phyloP scores from a whole-genome alignment of 2,329 filamentous ascomycete species.

The Ascochyta lentis region DNA sequence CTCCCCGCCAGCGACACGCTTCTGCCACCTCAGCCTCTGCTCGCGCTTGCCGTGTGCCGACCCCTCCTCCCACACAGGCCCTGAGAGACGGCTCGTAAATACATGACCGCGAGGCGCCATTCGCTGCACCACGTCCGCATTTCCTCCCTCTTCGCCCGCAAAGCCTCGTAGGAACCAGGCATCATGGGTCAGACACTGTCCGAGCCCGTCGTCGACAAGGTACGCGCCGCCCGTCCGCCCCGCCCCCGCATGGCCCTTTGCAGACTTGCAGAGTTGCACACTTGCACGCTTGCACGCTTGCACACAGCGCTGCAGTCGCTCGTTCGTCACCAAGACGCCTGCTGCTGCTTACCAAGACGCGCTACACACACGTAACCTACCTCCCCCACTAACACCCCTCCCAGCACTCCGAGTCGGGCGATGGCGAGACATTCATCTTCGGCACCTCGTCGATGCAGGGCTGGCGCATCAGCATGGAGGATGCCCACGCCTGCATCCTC shows the following conservation, averaged over 20 bases:
- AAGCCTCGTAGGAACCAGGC: slow-evolving; percentile 41
- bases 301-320: not conserved
- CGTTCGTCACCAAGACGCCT: not conserved
- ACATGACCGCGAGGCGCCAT: slow-evolving; percentile 38
- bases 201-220: slow-evolving; percentile 99
- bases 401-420: slow-evolving; percentile 85
- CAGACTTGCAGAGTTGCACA: not conserved
- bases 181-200: slow-evolving; percentile 98
- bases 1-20: not conserved
- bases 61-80: slow-evolving; percentile 34
- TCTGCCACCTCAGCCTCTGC: slow-evolving; percentile 6
- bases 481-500: slow-evolving; percentile 88
- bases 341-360: too few species aligned
- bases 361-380: not conserved
- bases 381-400: too few species aligned
- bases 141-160: slow-evolving; percentile 27
- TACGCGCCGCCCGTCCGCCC: slow-evolving; percentile 58
- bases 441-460: slow-evolving; percentile 99
- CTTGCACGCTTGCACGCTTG: not conserved
- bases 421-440: slow-evolving; percentile 91
- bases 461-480: slow-evolving; percentile 99
- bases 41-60: slow-evolving; percentile 19
- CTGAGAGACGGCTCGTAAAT: slow-evolving; percentile 39
- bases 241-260: slow-evolving; percentile 28
- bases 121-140: slow-evolving; percentile 30